Conservation (phyloP, 2,329 filamentous ascomycete species). For the Fusarium transvaalense region DNA sequence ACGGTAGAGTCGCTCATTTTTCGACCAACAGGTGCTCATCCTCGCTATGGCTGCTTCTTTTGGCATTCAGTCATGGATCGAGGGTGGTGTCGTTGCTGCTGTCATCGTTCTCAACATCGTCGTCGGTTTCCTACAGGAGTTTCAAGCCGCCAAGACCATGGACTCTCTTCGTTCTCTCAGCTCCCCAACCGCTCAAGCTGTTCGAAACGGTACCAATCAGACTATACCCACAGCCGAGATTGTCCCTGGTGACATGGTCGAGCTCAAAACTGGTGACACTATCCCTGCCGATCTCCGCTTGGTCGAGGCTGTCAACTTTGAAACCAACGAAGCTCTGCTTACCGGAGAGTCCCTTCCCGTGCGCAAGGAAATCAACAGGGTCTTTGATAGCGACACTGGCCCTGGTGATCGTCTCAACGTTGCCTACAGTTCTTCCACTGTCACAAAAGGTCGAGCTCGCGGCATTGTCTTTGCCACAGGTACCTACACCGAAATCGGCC, state of each 20-base stretch:
- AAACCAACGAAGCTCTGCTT: conserved; percentile 74
- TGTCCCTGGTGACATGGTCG: conserved; percentile 69
- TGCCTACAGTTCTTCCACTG: conserved; percentile 72
- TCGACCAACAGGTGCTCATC: conserved; percentile 60
- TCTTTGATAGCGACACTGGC: conserved; percentile 58
- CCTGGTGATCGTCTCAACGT: conserved; percentile 72
- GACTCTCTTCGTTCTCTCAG: conserved; percentile 60
- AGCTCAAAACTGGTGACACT: conserved; percentile 69
- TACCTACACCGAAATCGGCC: conserved; percentile 72
- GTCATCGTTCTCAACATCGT: conserved; percentile 70
- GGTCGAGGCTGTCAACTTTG: conserved; percentile 72
- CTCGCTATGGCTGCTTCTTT: conserved; percentile 70
- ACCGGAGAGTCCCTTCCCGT: conserved; percentile 74
- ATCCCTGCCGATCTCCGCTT: conserved; percentile 70
- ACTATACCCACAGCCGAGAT: conserved; percentile 58
- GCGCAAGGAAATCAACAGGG: conserved; percentile 62
- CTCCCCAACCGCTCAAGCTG: conserved; percentile 59
- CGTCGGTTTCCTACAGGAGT: conserved; percentile 63
- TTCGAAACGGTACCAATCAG: conserved; percentile 57
- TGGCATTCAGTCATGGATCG: conserved; percentile 70
- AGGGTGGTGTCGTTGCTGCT: conserved; percentile 69
- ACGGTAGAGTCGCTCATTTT: conserved; percentile 40
- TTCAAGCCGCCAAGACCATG: conserved; percentile 63
- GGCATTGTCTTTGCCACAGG: conserved; percentile 73
- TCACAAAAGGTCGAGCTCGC: conserved; percentile 70